Evolutionary conservation across 805 yeast species (phyloP).

Genomic region (Schizosaccharomyces octosporus): DNA sequence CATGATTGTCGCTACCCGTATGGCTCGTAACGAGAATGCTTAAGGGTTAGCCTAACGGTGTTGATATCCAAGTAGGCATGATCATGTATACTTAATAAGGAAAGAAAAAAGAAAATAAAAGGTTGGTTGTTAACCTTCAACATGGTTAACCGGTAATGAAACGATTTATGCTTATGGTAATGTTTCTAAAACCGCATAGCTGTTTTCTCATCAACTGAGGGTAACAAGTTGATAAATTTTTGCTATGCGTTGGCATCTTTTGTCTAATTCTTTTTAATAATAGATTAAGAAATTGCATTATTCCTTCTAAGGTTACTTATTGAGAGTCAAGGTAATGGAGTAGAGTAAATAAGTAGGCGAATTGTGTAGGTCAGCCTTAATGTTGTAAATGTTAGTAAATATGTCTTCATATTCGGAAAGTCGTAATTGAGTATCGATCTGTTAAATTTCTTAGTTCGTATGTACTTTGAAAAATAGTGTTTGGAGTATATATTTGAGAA

Average conservation of each 20-base stretch:
- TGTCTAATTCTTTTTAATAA: neutral
- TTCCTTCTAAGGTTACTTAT: too few relatives aligned
- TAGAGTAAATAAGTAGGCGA: too few relatives aligned
- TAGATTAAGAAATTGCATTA: too few relatives aligned
- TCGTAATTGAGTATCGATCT: too few relatives aligned
- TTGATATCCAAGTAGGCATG: too few relatives aligned
- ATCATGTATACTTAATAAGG: neutral
- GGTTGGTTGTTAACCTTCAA: neutral
- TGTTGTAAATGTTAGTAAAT: too few relatives aligned
- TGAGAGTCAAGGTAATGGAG: too few relatives aligned
- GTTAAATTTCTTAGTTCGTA: too few relatives aligned
- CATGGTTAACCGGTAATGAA: neutral
- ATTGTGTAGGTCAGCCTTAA: too few relatives aligned
- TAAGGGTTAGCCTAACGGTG: neutral
- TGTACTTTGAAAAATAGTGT: too few relatives aligned
- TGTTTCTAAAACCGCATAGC: neutral
- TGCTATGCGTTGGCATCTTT: neutral
- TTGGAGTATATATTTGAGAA: too few relatives aligned
- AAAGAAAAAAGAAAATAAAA: neutral
- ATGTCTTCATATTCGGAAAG: too few relatives aligned
- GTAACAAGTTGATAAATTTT: neutral
- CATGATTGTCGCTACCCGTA: slow-evolving; percentile 86
- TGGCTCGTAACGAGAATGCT: neutral
- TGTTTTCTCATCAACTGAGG: slow-evolving; percentile 1
- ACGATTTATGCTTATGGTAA: neutral